These are phyloP conservation scores for Yamadazyma olivae DNA, from an alignment of 805 yeast species.

Conservation along the genomic window DNA sequence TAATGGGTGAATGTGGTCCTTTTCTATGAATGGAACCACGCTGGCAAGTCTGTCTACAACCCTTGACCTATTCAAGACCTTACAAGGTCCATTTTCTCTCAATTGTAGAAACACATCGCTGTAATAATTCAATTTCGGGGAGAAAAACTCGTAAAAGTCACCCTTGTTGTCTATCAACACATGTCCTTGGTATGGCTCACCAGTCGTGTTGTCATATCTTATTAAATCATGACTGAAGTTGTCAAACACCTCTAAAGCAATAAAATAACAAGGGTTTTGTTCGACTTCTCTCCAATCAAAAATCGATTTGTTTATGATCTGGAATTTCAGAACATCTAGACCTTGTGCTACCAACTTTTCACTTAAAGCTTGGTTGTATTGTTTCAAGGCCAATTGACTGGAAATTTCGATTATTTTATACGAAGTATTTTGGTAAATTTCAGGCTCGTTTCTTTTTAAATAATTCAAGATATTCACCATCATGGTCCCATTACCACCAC, in stretches of 20 bases:
- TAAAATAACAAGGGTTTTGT: slow-evolving; percentile 66
- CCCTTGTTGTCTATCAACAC: slow-evolving; percentile 71
- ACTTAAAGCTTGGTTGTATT: slow-evolving; percentile 36
- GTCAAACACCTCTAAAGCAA: slow-evolving; percentile 82
- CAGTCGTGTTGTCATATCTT: slow-evolving; percentile 65
- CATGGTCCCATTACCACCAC: slow-evolving; percentile 87
- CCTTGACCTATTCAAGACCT: slow-evolving; percentile 23
- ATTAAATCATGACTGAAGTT: slow-evolving; percentile 81
- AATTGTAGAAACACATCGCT: slow-evolving; percentile 53
- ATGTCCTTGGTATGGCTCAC: slow-evolving; percentile 72
- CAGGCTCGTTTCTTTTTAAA: slow-evolving; percentile 61
- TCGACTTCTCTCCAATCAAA: slow-evolving; percentile 67
- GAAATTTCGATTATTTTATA: slow-evolving; percentile 76
- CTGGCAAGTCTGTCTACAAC: slow-evolving; percentile 20
- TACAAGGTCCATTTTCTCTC: slow-evolving; percentile 43
- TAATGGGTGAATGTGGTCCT: slow-evolving; percentile 54
- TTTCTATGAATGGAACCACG: slow-evolving; percentile 24
- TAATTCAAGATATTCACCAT: slow-evolving; percentile 73
- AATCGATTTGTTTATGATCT: slow-evolving; percentile 69
- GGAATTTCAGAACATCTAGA: slow-evolving; percentile 56
- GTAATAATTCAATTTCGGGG: slow-evolving; percentile 58
- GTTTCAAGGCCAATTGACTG: slow-evolving; percentile 57
- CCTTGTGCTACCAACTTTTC: slow-evolving; percentile 32
- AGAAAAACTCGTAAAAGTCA: slow-evolving; percentile 71
- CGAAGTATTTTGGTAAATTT: slow-evolving; percentile 63